Evolutionary conservation across 192 early-diverging fungal genomes (phyloP).

Genomic region (Spizellomyces sp.): DNA sequence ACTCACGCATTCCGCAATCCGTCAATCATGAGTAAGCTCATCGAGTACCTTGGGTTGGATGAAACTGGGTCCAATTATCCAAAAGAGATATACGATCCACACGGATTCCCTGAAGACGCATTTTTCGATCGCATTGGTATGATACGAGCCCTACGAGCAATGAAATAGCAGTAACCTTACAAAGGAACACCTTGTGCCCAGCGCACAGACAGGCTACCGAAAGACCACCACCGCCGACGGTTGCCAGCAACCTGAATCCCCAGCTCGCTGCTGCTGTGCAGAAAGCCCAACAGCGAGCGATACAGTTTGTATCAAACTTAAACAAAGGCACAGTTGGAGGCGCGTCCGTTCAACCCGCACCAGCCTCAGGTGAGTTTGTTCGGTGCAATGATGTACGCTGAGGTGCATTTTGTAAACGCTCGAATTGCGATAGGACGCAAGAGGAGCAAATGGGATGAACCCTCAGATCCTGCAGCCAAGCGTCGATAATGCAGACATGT

Average conservation of each 20-base stretch:
- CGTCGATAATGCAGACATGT: too few relatives aligned
- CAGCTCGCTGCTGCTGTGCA: conserved; percentile 14
- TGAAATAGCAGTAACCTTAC: too few relatives aligned
- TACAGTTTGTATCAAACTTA: conserved; percentile 34
- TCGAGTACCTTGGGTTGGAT: conserved; percentile 80
- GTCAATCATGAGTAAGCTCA: conserved; percentile 83
- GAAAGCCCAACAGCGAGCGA: conserved; percentile 31
- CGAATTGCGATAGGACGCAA: too few relatives aligned
- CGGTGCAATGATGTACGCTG: too few relatives aligned
- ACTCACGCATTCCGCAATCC: conserved; percentile 94
- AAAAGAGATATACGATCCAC: conserved; percentile 70
- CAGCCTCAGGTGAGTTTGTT: too few relatives aligned
- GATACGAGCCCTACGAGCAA: conserved; percentile 5
- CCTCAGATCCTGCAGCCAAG: too few relatives aligned
- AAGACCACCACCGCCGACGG: conserved; percentile 34
- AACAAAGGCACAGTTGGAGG: conserved; percentile 6
- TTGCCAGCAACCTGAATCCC: conserved; percentile 2
- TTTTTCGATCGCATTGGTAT: conserved; percentile 65
- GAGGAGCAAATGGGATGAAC: too few relatives aligned
- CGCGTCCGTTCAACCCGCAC: too few relatives aligned
- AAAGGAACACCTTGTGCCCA: conserved; percentile 5
- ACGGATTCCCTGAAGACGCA: conserved; percentile 60
- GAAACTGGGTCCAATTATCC: conserved; percentile 81
- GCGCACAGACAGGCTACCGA: conserved; percentile 45
- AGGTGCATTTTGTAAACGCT: too few relatives aligned